Base-by-base conservation (phyloP, 495 filamentous ascomycete species). In the Penicillium diatomitis region DNA sequence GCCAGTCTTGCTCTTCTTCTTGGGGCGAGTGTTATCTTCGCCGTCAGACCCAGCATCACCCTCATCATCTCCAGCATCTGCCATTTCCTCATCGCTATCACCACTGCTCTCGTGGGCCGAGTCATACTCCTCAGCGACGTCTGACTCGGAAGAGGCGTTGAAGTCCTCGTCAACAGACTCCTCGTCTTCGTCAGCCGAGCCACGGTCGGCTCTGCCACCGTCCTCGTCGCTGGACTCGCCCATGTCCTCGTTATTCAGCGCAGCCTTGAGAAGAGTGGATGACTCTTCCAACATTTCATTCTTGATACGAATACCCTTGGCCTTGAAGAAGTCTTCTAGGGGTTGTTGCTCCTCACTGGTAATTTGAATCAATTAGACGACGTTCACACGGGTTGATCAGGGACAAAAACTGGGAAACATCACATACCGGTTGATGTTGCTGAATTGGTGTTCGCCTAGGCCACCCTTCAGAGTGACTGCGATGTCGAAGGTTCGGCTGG, bases 111-210 rank as follows among this genome's bases (percentile, higher is more conserved):
- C 85, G 58, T 96, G 91, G 31, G 78, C 83, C 39, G 82, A 87
- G 68, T 99, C 94, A 53, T 82, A 99, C 64, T 99, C 94, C 69
- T 99, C 94, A 2, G 90, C 94, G 0, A 95, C 89, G 52, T 99
- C 94, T 12, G 85, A 90, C 51, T 99, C 94, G 2, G 82, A 86
- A 40, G 90, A 87, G 11, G 84, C 86, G 51, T 85, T 81, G 78
- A 99, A 99, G 67, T 99, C 94, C 58, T 99, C 94, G 56, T 99
- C 94, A 20, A 88, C 76, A 51, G 84, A 88, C 68, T 96, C 91
- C 57, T 89, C 85, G 58, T 99, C 94, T 63, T 99, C 94, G 61
- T 96, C 94, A 0, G 90, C 94, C 3, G 84, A 89, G 50, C 94
- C 92, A 38, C 92, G 82, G 63, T 89, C 88, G 5, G 85, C 79